These are phyloP conservation scores for Pterocarpus macrocarpus DNA, from an alignment of 306 rosid species.

Conservation along the genomic window DNA sequence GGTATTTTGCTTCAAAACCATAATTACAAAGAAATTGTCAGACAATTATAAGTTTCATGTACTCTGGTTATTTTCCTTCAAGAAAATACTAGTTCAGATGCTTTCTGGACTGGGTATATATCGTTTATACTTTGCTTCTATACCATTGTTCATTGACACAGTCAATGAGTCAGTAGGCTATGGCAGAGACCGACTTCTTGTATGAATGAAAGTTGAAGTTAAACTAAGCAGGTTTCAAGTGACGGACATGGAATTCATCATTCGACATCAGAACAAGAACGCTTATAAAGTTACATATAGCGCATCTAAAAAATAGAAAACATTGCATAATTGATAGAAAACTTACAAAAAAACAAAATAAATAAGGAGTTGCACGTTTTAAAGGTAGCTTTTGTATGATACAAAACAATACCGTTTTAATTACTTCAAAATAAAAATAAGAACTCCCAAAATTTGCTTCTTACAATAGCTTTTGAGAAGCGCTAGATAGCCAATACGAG, in stretches of 20 bases:
- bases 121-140: slow-evolving; percentile 16
- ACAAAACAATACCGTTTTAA: not conserved
- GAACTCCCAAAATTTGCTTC: slow-evolving; percentile 5
- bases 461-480: not conserved
- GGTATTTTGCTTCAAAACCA: slow-evolving; percentile 40
- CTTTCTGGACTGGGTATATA: slow-evolving; percentile 3
- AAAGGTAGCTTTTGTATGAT: not conserved
- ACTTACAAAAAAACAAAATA: not conserved
- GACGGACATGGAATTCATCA: slow-evolving; percentile 43
- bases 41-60: slow-evolving; percentile 17
- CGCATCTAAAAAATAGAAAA: not conserved
- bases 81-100: slow-evolving; percentile 23
- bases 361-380: not conserved
- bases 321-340: not conserved
- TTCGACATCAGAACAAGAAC: slow-evolving; percentile 32
- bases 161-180: slow-evolving; percentile 42
- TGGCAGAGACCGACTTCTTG: slow-evolving; percentile 62
- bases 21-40: slow-evolving; percentile 31
- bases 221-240: slow-evolving; percentile 67
- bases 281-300: not conserved
- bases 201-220: slow-evolving; percentile 56
- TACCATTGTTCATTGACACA: not conserved
- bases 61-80: slow-evolving; percentile 31
- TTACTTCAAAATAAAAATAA: not conserved
- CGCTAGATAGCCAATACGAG: not conserved